Base-by-base conservation (phyloP, 1,139 yeast species). In the Yamadazyma mexicana region DNA sequence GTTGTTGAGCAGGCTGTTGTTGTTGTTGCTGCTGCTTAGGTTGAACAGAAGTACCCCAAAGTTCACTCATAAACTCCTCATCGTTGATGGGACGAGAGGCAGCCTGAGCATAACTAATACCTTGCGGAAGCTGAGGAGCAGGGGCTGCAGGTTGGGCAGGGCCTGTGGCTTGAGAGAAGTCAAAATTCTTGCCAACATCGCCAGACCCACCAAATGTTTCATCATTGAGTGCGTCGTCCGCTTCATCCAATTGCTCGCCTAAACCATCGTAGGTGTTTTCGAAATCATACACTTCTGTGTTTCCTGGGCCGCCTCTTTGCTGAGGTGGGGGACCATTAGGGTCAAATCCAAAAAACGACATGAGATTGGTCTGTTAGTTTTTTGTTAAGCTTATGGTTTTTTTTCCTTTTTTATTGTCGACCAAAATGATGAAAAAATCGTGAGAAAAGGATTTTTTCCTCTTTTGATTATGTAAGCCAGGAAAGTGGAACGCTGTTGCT, bases 191-290 rank as follows among this genome's bases (percentile, higher is more conserved):
- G 37, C 88, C 84, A 35, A 83, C 62, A 6, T 71, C 65, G 24
- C 61, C 74, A 7, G 74, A 71, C 35, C 67, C 73, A 34, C 97
- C 97, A 66, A 91, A 91, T 1, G 98, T 91, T 56, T 87, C 95
- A 46, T 82, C 86, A 58, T 91, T 91, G 54, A 87, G 71, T 39
- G 83, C 89, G 58, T 89, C 97, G 43, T 83, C 89, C 26, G 78
- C 82, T 48, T 85, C 94, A 33, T 74, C 75, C 35, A 78, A 73
- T 44, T 73, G 73, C 23, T 78, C 87, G 2, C 89, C 92, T 43
- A 85, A 73, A 3, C 91, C 91, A 47, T 84, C 87, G 57, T 86
- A 87, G 14, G 95, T 83, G 39, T 88, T 95, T 52, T 87, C 94
- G 56, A 87, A 89, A 55, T 86, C 94, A 52, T 75, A 78, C 3